A percentile compares a stretch with the other conserved stretches of the same genome.
Evolutionary conservation across 75 land plant species (phyloP).

Genomic region (Selaginella tamariscina): DNA sequence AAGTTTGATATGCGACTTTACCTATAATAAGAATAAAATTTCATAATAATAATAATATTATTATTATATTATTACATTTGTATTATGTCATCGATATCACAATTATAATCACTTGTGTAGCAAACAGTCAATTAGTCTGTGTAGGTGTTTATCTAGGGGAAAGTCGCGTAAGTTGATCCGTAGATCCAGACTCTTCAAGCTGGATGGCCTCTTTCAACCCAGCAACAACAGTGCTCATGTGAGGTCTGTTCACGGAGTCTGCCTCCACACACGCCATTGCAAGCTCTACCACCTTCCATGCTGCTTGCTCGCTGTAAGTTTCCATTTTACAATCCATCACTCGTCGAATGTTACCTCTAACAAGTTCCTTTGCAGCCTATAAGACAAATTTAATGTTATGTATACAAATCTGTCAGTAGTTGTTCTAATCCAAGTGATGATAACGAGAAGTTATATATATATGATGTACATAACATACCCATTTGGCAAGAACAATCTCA

Average conservation of each 20-base stretch:
- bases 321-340: not conserved
- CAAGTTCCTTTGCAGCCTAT: not conserved
- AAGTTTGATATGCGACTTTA: too few relatives aligned
- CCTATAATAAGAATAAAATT: too few relatives aligned
- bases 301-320: not conserved
- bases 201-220: not conserved
- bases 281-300: conserved; percentile 1
- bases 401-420: too few relatives aligned
- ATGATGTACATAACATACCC: not conserved
- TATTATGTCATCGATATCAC: too few relatives aligned
- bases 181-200: conserved; percentile 4
- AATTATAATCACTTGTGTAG: too few relatives aligned
- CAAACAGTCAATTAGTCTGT: too few relatives aligned
- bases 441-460: too few relatives aligned
- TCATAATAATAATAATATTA: too few relatives aligned
- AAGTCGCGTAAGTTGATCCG: too few relatives aligned
- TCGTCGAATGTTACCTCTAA: not conserved
- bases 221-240: not conserved
- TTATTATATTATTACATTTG: too few relatives aligned
- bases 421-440: too few relatives aligned
- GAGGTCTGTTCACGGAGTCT: not conserved
- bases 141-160: too few relatives aligned
- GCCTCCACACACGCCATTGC: conserved; percentile 7
- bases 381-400: not conserved
- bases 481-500: not conserved